Evolutionary conservation across 2,329 filamentous ascomycete species (phyloP), one percentile per base, ranked within the genome.

Genomic region (Cryoendolithus antarcticus): DNA sequence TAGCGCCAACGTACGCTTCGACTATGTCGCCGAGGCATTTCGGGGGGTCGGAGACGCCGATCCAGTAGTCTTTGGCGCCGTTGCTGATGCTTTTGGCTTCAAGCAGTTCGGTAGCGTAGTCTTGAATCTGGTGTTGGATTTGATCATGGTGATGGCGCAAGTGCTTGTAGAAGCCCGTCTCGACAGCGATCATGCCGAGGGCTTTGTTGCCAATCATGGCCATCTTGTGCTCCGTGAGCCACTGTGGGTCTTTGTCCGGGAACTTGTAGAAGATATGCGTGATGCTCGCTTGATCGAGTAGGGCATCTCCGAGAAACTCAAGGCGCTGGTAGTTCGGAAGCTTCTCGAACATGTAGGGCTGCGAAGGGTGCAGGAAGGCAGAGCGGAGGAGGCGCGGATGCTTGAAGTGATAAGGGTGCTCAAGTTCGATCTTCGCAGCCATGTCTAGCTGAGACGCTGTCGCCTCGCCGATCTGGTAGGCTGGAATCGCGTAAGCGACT

Each of bases 151-250:
- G 63, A 40, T 66, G 64, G 3, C 69, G 72, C 10, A 96, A 63
- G 55, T 89, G 79, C 35, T 68, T 74, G 55, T 95, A 78, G 40
- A 96, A 80, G 1, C 74, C 80, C 1, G 96, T 71, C 35, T 75
- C 72, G 3, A 93, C 84, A 43, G 82, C 82, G 3, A 96, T 67
- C 11, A 79, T 84, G 1, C 83, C 86, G 1, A 95, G 71, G 55
- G 96, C 98, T 44, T 88, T 86, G 63, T 98, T 98, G 38, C 85
- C 91, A 0, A 91, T 88, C 84, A 98, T 95, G n/a, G 88, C 86
- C 79, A 93, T 95, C 64, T 96, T 96, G 69, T 96, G 89, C 61
- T 96, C 91, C 0, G 91, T 96, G 43, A 98, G 69, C 89, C 89
- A 96, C 57, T 96, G 88, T 0, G 91, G 89, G 53, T 94, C 86